These are phyloP conservation scores for Claviceps purpurea DNA, from an alignment of 2,329 filamentous ascomycete species.

Conservation along the genomic window DNA sequence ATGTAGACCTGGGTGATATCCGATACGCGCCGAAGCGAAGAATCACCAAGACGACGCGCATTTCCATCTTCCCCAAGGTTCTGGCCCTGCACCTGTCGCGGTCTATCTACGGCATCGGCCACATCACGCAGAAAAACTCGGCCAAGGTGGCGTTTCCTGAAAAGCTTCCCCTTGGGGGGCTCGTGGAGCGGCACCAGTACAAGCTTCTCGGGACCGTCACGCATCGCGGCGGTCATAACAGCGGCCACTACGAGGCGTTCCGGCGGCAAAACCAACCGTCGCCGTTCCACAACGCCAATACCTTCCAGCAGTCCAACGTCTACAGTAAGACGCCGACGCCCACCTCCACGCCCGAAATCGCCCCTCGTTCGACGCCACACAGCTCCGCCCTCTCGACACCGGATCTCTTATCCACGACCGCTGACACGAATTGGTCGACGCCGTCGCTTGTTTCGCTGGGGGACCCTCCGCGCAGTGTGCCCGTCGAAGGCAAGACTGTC, in stretches of 20 bases:
- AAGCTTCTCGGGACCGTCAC: conserved; percentile 78
- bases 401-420: conserved; percentile 29
- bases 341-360: conserved; percentile 33
- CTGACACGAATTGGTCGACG: conserved; percentile 22
- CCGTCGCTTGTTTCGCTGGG: conserved; percentile 23
- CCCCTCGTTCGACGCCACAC: conserved; percentile 19
- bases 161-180: conserved; percentile 64
- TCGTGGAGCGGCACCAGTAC: conserved; percentile 68
- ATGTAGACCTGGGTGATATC: conserved; percentile 60
- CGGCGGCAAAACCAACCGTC: conserved; percentile 67
- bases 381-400: conserved; percentile 34
- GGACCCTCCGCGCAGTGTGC: conserved; percentile 19
- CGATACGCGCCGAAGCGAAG: conserved; percentile 64
- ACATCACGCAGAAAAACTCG: conserved; percentile 77
- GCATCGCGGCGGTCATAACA: conserved; percentile 90
- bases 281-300: conserved; percentile 71
- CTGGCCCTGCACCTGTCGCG: conserved; percentile 85
- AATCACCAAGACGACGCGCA: conserved; percentile 78
- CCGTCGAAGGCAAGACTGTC: conserved; percentile 10
- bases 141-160: conserved; percentile 92
- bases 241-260: conserved; percentile 95
- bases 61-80: conserved; percentile 78
- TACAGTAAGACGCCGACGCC: conserved; percentile 52
- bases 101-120: conserved; percentile 73
- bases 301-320: conserved; percentile 61